Conservation (phyloP, 495 filamentous ascomycete species). For the Cryomyces antarcticus region DNA sequence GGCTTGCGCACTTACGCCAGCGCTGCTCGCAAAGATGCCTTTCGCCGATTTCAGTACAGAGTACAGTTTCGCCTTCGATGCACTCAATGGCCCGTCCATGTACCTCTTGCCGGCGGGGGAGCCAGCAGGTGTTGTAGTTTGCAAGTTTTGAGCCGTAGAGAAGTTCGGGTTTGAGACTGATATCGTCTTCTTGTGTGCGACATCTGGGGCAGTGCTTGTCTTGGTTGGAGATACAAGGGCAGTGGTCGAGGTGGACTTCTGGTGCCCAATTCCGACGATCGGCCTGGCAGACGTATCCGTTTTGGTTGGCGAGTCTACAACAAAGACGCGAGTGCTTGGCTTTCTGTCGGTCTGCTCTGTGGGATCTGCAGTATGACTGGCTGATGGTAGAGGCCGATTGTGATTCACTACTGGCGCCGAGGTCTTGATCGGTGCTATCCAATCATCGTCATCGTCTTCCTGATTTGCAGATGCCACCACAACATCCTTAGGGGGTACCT, state of each 20-base stretch:
- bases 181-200: constrained; percentile 35
- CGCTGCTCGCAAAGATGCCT: constrained; percentile 62
- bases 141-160: constrained; percentile 15
- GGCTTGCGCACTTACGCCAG: constrained; percentile 54
- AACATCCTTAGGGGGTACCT: neutral
- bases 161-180: constrained; percentile 41
- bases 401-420: neutral
- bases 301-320: neutral
- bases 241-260: constrained; percentile 34
- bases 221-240: constrained; percentile 23
- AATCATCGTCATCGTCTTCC: constrained; percentile 56
- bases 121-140: constrained; percentile 45
- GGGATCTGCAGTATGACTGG: neutral
- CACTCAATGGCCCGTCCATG: constrained; percentile 60
- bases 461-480: neutral
- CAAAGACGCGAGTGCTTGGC: constrained; percentile 15
- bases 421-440: constrained; percentile 37
- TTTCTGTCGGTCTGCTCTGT: constrained; percentile 19
- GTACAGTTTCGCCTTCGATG: constrained; percentile 71
- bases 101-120: constrained; percentile 43
- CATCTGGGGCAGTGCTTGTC: constrained; percentile 16
- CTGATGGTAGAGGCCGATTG: no score
- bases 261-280: constrained; percentile 19
- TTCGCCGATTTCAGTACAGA: constrained; percentile 74
- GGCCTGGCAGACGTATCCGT: neutral